Conservation (phyloP, 768 basidiomycete genomes). For the Boletellus emodensis region DNA sequence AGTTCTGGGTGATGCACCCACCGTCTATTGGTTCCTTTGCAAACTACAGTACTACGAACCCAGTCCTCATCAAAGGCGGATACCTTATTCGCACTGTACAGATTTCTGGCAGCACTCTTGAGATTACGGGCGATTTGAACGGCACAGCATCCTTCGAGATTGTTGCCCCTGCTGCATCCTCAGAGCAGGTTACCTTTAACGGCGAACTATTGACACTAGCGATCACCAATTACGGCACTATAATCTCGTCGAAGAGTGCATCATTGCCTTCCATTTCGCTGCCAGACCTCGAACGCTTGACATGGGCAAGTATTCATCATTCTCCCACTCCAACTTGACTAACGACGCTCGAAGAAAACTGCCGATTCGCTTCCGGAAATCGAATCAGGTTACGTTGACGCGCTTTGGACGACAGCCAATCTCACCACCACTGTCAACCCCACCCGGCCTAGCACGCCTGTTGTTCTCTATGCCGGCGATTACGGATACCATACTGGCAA, state of each 20-base stretch:
- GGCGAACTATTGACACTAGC: slow-evolving; percentile 31
- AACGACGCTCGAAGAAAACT: slow-evolving; percentile 18
- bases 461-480: slow-evolving; percentile 45
- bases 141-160: slow-evolving; percentile 42
- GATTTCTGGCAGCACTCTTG: slow-evolving; percentile 34
- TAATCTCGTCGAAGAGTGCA: slow-evolving; percentile 22
- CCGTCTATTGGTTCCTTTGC: slow-evolving; percentile 35
- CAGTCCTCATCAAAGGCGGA: slow-evolving; percentile 47
- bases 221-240: slow-evolving; percentile 42
- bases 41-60: slow-evolving; percentile 36
- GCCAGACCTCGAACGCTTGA: slow-evolving; percentile 17
- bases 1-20: slow-evolving; percentile 47
- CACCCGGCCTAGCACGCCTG: slow-evolving; percentile 33
- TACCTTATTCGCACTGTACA: slow-evolving; percentile 43
- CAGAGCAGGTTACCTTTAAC: slow-evolving; percentile 43
- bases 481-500: slow-evolving; percentile 52
- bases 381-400: slow-evolving; percentile 36
- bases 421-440: slow-evolving; percentile 43
- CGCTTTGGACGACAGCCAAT: slow-evolving; percentile 41
- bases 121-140: slow-evolving; percentile 44
- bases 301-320: slow-evolving; percentile 10
- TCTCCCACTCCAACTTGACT: background rate
- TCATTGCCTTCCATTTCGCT: slow-evolving; percentile 15
- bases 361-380: slow-evolving; percentile 36
- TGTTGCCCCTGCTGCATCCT: slow-evolving; percentile 39